Base-by-base conservation (phyloP, 2,329 filamentous ascomycete genomes). In the Cercospora nicotianae region DNA sequence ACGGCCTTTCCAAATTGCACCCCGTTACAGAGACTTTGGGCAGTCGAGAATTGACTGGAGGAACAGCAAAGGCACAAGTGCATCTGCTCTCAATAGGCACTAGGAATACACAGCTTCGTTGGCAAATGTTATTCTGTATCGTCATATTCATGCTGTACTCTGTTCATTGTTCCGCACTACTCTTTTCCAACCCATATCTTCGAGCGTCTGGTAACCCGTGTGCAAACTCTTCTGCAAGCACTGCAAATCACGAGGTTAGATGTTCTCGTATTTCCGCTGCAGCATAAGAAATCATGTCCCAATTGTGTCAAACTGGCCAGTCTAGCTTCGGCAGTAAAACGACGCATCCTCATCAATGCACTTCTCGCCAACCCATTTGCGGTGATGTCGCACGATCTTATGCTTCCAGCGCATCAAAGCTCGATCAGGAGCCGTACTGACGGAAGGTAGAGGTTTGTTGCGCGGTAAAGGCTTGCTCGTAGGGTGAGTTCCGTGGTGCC, bases 371-470 rank as follows among this genome's bases (percentile, higher is more conserved):
- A 62, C 36, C 59, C 59, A 66, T 39, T 30, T 57, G 13, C 58
- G 28, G 28, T 65, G 63, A 26, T 65, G 63, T 31, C 53, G 33
- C 18, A 33, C 26, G 16, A 65, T 65, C 33, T 33, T 45, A 31
- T 59, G 33, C 63, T 60, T 65, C 53, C 59, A 31, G n/a, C 63
- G 31, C 36, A 59, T 42, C 23, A 59, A 36, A 8, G 23, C 53
- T 10, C 55, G 51, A 59, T 65, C 63, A 30, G 63, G 63, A 55
- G 53, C 63, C 16, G 63, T 59, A 16, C 53, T 48, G 20, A 60
- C 55, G 28, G 63, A 31, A 18, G 63, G 55, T 20, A 64, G 31
- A n/a, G 51, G 48, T 64, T 55, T 57, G 48, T 64, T 39, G 42
- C 42, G 28, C 45, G 28, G 45, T n/a, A 65, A 48, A 18, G 53